phyloP scores from a whole-genome alignment of 2,329 filamentous ascomycete genomes.

The Aspergillus sp. region DNA sequence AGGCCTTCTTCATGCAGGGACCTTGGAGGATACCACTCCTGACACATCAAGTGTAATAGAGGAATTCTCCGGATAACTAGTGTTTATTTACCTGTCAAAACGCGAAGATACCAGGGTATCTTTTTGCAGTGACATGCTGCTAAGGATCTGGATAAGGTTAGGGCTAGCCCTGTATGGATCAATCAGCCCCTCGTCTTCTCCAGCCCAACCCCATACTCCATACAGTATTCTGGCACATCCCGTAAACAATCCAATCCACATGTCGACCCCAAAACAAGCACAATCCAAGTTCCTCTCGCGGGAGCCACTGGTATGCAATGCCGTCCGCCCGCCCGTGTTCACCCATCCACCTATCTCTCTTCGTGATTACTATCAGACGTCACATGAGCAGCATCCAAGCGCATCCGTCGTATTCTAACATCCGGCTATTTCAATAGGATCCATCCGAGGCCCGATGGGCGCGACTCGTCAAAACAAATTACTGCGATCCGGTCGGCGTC shows the following conservation, averaged over 20 bases:
- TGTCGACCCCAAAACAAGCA: conserved; percentile 15
- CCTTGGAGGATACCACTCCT: too few relatives aligned
- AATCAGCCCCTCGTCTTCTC: background rate
- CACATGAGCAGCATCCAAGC: background rate
- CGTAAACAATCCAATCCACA: conserved; percentile 3
- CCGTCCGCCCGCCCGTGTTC: too few relatives aligned
- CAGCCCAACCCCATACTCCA: conserved; percentile 2
- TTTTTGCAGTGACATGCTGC: too few relatives aligned
- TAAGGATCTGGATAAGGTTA: conserved; percentile 6
- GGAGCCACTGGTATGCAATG: conserved; percentile 28
- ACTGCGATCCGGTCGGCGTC: conserved; percentile 34
- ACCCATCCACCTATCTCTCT: too few relatives aligned
- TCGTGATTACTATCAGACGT: conserved; percentile 1
- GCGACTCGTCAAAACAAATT: conserved; percentile 33
- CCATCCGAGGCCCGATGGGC: conserved; percentile 34
- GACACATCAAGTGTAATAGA: too few relatives aligned
- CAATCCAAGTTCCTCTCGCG: conserved; percentile 23
- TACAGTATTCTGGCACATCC: background rate
- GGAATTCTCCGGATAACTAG: too few relatives aligned
- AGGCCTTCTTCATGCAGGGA: too few relatives aligned
- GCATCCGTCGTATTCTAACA: background rate
- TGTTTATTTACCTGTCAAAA: background rate
- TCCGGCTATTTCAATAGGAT: conserved; percentile 15
- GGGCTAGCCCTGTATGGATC: conserved; percentile 3
- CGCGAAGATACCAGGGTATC: too few relatives aligned